phyloP scores from a whole-genome alignment of 2,329 filamentous ascomycete genomes.

The Verticillium nubilum region DNA sequence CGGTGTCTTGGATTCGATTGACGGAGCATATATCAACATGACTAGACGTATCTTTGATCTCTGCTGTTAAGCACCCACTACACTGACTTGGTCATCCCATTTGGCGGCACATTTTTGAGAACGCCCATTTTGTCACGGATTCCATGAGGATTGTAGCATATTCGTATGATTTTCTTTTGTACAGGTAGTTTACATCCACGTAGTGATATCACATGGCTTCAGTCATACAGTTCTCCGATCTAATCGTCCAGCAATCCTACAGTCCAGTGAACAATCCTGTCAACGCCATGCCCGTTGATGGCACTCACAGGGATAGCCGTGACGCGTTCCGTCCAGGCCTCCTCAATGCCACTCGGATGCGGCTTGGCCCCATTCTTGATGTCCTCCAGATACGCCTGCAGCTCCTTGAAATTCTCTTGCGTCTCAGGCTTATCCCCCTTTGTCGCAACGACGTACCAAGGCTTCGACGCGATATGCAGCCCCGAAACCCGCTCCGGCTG shows the following conservation, averaged over 20 bases:
- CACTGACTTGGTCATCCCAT: no score
- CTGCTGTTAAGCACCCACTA: not conserved
- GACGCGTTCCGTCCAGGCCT: constrained; percentile 55
- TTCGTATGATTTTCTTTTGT: no score
- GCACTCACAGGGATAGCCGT: constrained; percentile 82
- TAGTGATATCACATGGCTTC: not conserved
- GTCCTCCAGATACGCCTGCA: constrained; percentile 65
- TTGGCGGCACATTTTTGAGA: not conserved
- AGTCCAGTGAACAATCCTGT: constrained; percentile 67
- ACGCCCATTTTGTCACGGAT: not conserved
- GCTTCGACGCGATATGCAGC: constrained; percentile 85
- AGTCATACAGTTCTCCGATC: not conserved
- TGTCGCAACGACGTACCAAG: constrained; percentile 93
- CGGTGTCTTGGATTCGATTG: not conserved
- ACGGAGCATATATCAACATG: not conserved
- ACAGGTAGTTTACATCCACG: not conserved
- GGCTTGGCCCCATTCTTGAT: constrained; percentile 56
- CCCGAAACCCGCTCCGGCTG: constrained; percentile 23
- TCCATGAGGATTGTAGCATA: no score
- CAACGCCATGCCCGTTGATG: constrained; percentile 78
- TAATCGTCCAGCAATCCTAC: constrained; percentile 58
- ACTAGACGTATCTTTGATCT: not conserved
- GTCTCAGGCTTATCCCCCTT: constrained; percentile 83
- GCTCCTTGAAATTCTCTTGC: constrained; percentile 64
- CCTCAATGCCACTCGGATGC: constrained; percentile 66